Base-by-base conservation (phyloP, 305 asterid genomes). In the Fraxinus ornus region DNA sequence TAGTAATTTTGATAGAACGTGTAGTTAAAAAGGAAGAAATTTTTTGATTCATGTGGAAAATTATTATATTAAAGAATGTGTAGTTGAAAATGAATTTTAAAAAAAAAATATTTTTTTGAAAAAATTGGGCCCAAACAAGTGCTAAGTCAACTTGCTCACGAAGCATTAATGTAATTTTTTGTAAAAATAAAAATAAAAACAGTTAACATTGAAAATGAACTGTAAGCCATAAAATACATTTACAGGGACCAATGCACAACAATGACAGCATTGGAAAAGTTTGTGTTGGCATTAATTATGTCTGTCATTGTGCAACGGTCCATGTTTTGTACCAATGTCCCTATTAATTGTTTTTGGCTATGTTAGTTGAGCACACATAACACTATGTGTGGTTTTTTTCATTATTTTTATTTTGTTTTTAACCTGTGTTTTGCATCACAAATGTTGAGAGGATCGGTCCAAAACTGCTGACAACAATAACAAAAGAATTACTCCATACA, bases 201-300 rank as follows among this genome's bases (percentile, higher is more conserved):
- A 79, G 81, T 49, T 84, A 84, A 84, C 78, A 83, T 86, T 44
- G 81, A 78, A 83, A 81, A 24, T 64, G 73, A 9, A 9, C 32
- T 10, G 74, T 66, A 9, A 22, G 47, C 83, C 84, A 86, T 77
- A 75, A 79, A 76, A 68, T 1, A 28, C 37, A 28, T 28, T 62
- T 30, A 26, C 39, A 30, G 41, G 75, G 75, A 70, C 75, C 75
- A 30, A 70, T 30, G 37, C 36, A 76, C 62, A 84, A 79, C 26
- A 77, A 84, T 79, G 93, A 89, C 91, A 90, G 84, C 84, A 82
- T 88, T 79, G 89, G 88, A 80, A 83, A 89, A 88, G 84, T 79
- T 83, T 47, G 85, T 62, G 85, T 78, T 77, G 41, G 77, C 92
- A 91, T 87, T 90, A 87, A 90, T 87, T 88, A 81, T 89, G 95